Evolutionary conservation across 129 eudicot genomes (phyloP), one percentile per base, ranked within the genome.

Genomic region (Artemisia argyi): DNA sequence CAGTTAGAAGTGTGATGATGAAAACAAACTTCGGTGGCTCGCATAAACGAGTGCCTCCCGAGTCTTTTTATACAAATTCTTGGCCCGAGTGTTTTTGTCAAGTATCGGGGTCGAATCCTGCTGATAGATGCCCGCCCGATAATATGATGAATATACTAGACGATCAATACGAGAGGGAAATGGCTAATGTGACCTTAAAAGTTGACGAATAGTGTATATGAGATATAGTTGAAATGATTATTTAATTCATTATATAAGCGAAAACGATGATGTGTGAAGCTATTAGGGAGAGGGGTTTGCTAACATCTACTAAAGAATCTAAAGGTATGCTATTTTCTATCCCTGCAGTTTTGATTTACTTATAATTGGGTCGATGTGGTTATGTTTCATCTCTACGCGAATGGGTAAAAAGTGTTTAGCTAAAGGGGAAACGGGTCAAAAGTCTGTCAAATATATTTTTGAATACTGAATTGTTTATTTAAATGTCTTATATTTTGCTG

Each of bases 1-100:
- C 98, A 12, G 83, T 94, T 66, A 84, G 84, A 78, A 79, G 79
- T 15, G 96, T 78, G 67, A 94, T 94, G 98, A 80, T 68, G 62
- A 74, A 84, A 39, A 87, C 98, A 13, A 88, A 87, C 78, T 88
- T 94, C 61, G 98, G 96, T 63, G 97, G 93, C 53, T 89, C 96
- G 30, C 98, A 88, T 74, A 86, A 84, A 69, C 89, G 97, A 54
- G 81, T 86, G 15, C 3, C 82, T 0, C 98, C 97, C 0, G 98
- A 94, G 78, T 90, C 97, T 3, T 90, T 94, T 80, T 94, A 90
- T 73, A 90, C 98, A 17, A 94, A 94, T 81, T 94, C 98, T n/a
- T 94, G 98, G 98, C 98, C 97, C 2, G 98, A 94, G 80, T 94
- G 98, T 78, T 94, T 94, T 81, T 94, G 98, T 75, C 96, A 85